A percentile compares a stretch with the other conserved stretches of the same genome.
These are phyloP conservation scores for Cymbopogon citratus DNA, from an alignment of 176 grass and related monocot genomes.

Conservation along the genomic window DNA sequence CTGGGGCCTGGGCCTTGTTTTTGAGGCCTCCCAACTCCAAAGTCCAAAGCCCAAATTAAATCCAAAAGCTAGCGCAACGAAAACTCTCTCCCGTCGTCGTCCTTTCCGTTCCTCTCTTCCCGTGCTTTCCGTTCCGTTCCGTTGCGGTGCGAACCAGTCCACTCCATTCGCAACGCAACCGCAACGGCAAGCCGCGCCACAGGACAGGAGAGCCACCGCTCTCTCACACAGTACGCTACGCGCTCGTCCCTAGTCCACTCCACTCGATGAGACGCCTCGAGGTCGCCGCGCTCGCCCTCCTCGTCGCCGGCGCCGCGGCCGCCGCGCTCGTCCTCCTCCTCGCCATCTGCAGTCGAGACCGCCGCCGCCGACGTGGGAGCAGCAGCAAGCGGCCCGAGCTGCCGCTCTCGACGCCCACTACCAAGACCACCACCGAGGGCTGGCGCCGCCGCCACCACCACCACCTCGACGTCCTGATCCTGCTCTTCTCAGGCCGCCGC, in stretches of 20 bases:
- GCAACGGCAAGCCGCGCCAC: not conserved
- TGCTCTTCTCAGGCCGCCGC: not conserved
- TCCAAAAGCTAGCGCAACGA: too few species aligned
- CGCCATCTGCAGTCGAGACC: not conserved
- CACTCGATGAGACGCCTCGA: not conserved
- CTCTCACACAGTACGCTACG: too few species aligned
- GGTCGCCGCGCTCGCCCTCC: slow-evolving; percentile 11
- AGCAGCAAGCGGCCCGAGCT: not conserved
- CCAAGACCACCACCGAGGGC: not conserved
- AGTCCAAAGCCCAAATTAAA: too few species aligned
- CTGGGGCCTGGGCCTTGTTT: too few species aligned
- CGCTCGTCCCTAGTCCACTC: not conserved
- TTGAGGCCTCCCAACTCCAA: too few species aligned
- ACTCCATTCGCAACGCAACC: too few species aligned
- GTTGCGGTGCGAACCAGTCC: too few species aligned
- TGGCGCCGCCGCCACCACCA: too few species aligned
- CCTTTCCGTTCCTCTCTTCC: too few species aligned
- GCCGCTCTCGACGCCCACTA: not conserved
- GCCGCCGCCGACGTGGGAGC: not conserved
- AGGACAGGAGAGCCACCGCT: too few species aligned
- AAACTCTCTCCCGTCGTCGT: too few species aligned
- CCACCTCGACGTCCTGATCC: not conserved
- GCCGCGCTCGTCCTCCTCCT: slow-evolving; percentile 2
- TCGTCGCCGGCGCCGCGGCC: not conserved
- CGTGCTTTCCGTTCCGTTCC: too few species aligned